Evolutionary conservation across 106 monocot species (phyloP).

Genomic region (Triglochin maritima): DNA sequence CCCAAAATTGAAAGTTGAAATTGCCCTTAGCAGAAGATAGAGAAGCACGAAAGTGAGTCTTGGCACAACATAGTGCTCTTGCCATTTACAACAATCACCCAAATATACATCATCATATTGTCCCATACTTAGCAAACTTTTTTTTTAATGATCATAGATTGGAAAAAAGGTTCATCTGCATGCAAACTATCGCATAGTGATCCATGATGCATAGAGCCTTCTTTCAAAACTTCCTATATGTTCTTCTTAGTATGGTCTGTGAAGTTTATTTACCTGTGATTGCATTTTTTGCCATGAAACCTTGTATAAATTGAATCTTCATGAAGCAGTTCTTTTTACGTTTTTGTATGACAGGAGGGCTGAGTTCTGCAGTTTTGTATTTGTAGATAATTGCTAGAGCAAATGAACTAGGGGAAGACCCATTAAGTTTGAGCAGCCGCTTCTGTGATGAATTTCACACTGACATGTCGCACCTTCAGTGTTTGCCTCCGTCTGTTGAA

Average conservation of each 20-base stretch:
- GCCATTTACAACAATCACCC: too few relatives aligned
- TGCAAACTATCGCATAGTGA: too few relatives aligned
- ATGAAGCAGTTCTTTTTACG: not conserved
- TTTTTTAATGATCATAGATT: too few relatives aligned
- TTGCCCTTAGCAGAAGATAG: too few relatives aligned
- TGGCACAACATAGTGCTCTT: too few relatives aligned
- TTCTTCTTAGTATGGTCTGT: not conserved
- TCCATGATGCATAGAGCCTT: not conserved
- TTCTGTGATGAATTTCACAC: slow-evolving; percentile 74
- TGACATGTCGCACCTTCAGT: slow-evolving; percentile 82
- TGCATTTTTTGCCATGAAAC: not conserved
- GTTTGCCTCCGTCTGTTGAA: slow-evolving; percentile 71
- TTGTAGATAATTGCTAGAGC: slow-evolving; percentile 97
- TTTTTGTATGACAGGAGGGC: slow-evolving; percentile 67
- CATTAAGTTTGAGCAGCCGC: slow-evolving; percentile 69
- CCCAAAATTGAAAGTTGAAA: too few relatives aligned
- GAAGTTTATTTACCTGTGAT: not conserved
- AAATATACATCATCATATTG: too few relatives aligned
- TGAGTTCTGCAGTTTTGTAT: slow-evolving; percentile 70
- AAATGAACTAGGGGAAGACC: slow-evolving; percentile 80
- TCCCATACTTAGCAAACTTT: too few relatives aligned
- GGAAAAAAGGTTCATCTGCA: too few relatives aligned
- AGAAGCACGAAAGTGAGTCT: too few relatives aligned
- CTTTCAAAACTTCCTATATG: not conserved
- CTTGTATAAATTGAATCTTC: not conserved